Evolutionary conservation across 495 filamentous ascomycete species (phyloP).

Genomic region (Chaetomium cochliodes): DNA sequence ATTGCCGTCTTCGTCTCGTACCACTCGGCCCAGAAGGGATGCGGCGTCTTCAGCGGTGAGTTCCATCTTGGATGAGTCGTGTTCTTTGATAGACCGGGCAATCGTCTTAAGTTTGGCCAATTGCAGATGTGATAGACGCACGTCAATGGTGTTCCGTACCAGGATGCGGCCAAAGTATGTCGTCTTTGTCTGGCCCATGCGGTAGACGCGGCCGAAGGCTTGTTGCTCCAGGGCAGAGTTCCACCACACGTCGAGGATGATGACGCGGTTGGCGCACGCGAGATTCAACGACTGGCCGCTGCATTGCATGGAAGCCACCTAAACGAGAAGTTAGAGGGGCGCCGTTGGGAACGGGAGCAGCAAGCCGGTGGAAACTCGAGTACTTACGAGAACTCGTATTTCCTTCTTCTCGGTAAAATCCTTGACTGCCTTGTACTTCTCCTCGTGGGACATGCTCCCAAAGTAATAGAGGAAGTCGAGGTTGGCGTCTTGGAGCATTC

Average conservation of each 20-base stretch:
- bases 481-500: conserved; percentile 23
- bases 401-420: conserved; percentile 16
- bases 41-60: neutral
- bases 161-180: conserved; percentile 25
- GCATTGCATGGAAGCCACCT: conserved; percentile 46
- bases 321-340: no score
- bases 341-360: no score
- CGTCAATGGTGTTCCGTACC: no score
- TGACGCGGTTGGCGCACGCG: conserved; percentile 56
- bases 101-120: no score
- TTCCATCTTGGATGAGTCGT: neutral
- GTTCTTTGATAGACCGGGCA: neutral
- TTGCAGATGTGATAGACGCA: no score
- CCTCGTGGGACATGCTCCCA: conserved; percentile 5
- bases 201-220: conserved; percentile 37
- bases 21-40: neutral
- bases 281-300: conserved; percentile 55
- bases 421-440: conserved; percentile 12
- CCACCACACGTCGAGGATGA: conserved; percentile 62
- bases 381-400: no score
- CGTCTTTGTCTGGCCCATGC: conserved; percentile 39
- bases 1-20: neutral
- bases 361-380: no score
- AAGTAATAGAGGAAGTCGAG: conserved; percentile 36
- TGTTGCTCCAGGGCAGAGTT: conserved; percentile 45